Percentiles rank a stretch among this genome's conserved stretches.
Evolutionary conservation across 345 rosid species (phyloP).

Genomic region (Leavenworthia alabamica): DNA sequence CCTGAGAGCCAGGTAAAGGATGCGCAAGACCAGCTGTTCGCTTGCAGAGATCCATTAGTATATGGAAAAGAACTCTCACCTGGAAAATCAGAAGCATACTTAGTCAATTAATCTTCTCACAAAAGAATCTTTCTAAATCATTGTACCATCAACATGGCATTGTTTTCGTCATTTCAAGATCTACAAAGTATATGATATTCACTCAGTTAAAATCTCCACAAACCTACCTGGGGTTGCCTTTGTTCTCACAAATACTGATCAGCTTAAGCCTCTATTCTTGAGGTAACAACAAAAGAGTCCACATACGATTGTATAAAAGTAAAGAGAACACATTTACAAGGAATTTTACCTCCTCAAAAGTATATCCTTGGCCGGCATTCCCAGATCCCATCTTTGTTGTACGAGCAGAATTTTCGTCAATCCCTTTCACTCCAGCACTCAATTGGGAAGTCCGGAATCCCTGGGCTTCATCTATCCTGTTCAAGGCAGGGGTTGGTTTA

Average conservation of each 20-base stretch:
- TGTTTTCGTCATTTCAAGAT: not conserved
- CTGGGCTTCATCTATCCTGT: conserved; percentile 68
- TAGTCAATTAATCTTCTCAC: not conserved
- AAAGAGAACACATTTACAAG: not conserved
- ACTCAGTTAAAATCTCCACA: not conserved
- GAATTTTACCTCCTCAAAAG: conserved; percentile 79
- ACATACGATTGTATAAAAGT: not conserved
- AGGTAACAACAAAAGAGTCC: not conserved
- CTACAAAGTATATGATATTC: not conserved
- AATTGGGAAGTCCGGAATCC: conserved; percentile 58
- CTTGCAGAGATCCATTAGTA: conserved; percentile 95
- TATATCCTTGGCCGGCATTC: conserved; percentile 99
- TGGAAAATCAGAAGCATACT: conserved; percentile 29
- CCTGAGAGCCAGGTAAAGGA: conserved; percentile 92
- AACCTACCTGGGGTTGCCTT: not conserved
- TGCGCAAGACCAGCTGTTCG: conserved; percentile 68
- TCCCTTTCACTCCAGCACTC: conserved; percentile 66
- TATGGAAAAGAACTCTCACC: conserved; percentile 96
- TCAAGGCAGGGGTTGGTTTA: conserved; percentile 51
- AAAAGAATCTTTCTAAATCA: not conserved
- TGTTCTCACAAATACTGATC: conserved; percentile 11
- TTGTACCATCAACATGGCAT: conserved; percentile 6
- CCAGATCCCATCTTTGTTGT: conserved; percentile 81
- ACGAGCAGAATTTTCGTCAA: conserved; percentile 71
- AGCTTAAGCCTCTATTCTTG: not conserved